A percentile compares a stretch with the other conserved stretches of the same genome.
These are phyloP conservation scores for Podospora sp. DNA, from an alignment of 495 filamentous ascomycete genomes.

Conservation along the genomic window DNA sequence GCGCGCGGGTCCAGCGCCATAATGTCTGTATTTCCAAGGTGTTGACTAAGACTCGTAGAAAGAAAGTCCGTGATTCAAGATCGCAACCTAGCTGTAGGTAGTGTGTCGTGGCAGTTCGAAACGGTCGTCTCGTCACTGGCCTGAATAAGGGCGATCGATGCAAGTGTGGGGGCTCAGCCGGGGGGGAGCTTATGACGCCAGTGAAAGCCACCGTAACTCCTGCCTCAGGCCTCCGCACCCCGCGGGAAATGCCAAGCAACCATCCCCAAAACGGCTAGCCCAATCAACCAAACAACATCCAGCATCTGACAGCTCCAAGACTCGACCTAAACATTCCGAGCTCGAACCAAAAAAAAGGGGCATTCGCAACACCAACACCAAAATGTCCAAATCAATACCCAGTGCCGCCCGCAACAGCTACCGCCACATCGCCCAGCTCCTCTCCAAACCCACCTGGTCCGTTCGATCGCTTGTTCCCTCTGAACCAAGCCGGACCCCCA, in stretches of 20 bases:
- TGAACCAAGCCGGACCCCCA: slow-evolving; percentile 8
- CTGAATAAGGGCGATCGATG: background rate
- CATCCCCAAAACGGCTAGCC: background rate
- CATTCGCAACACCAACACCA: slow-evolving; percentile 1
- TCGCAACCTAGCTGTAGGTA: background rate
- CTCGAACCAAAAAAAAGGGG: background rate
- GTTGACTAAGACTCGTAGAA: background rate
- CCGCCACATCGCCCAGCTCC: slow-evolving; percentile 42
- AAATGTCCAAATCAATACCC: background rate
- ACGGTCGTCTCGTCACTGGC: background rate
- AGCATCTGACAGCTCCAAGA: background rate
- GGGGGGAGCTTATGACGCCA: background rate
- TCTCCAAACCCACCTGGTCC: slow-evolving; percentile 81
- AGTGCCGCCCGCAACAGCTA: slow-evolving; percentile 10
- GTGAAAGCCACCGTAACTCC: background rate
- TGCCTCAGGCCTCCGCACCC: background rate
- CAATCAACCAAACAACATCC: background rate
- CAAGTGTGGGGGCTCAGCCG: slow-evolving; percentile 5
- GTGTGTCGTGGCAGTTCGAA: background rate
- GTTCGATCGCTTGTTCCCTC: slow-evolving; percentile 72
- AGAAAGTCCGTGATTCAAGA: background rate
- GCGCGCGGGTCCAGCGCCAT: slow-evolving; percentile 54
- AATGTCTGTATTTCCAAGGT: slow-evolving; percentile 24
- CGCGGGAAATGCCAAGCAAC: background rate
- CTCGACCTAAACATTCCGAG: background rate